Evolutionary conservation across 768 basidiomycete species (phyloP).

Genomic region (Gyrodon lividus): DNA sequence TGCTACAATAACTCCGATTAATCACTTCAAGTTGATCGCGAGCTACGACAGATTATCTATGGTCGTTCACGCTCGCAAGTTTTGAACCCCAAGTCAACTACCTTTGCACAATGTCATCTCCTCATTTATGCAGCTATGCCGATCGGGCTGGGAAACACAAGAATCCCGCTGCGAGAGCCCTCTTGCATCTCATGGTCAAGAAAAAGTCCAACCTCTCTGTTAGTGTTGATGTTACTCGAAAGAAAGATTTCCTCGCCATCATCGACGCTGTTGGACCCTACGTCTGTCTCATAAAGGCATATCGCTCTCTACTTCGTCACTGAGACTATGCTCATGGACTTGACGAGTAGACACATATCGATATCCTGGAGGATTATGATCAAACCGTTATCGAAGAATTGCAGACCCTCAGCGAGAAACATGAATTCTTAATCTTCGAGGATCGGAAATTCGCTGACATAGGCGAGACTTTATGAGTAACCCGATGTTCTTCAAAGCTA

Average conservation of each 20-base stretch:
- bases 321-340: conserved; percentile 24
- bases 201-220: conserved; percentile 94
- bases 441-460: conserved; percentile 99
- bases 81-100: background rate
- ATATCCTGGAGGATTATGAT: conserved; percentile 93
- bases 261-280: conserved; percentile 87
- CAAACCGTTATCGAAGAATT: conserved; percentile 65
- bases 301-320: conserved; percentile 8
- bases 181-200: conserved; percentile 79
- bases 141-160: conserved; percentile 53
- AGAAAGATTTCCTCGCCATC: conserved; percentile 76
- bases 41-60: background rate
- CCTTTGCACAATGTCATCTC: conserved; percentile 28
- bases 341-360: conserved; percentile 82
- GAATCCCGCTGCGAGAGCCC: conserved; percentile 76
- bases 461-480: conserved; percentile 47
- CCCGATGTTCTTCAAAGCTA: background rate
- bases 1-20: background rate
- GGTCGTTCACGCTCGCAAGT: no score
- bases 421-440: conserved; percentile 97
- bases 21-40: no score
- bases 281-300: conserved; percentile 93
- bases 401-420: conserved; percentile 65
- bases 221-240: conserved; percentile 89
- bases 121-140: conserved; percentile 56